Base-by-base conservation (phyloP, 2,329 filamentous ascomycete species). In the Xylaria sp. region DNA sequence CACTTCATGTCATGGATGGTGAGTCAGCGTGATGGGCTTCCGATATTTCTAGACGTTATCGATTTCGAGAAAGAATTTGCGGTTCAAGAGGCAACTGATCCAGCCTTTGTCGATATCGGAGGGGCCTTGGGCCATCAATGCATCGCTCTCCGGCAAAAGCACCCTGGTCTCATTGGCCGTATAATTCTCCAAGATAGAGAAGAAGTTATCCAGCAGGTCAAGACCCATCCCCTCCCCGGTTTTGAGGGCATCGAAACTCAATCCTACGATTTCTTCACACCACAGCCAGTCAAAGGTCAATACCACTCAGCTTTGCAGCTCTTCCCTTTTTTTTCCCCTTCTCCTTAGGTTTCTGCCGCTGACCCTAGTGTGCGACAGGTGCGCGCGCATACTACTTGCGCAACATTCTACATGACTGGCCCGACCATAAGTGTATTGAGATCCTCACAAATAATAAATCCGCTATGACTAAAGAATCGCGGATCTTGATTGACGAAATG, bases 341-440 rank as follows among this genome's bases (percentile, higher is more conserved):
- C 25, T 25, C 25, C 2, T 25, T 25, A 25, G 25, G 25, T 25
- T 25, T 25, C 25, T 25, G 25, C 25, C 25, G 25, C 25, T 25
- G 25, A 25, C 39, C 9, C 3, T 12, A 41, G 10, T 13, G 39
- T 41, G 8, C 12, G 15, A 41, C 2, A 75, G 69, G 73, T 56
- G 74, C 73, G 1, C 64, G 68, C 0, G 68, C 67, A 7, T 75
- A 75, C 18, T 75, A 75, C 41, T 9, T 75, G 6, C 68, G 74
- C 3, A 71, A 69, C 20, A 57, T 75, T 18, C 56, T 75, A 0
- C 70, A 74, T 18, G 56, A 74, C 23, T 75, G 61, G 61, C 65
- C 71, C 0, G 62, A 70, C 25, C 2, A 68, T 2, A 67, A 71
- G 12, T 74, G 71, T 18, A 31, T 68, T 3, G 62, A 73, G 28